Conservation (phyloP, 352 stramenopile genomes). For the Pythium dissotocum region DNA sequence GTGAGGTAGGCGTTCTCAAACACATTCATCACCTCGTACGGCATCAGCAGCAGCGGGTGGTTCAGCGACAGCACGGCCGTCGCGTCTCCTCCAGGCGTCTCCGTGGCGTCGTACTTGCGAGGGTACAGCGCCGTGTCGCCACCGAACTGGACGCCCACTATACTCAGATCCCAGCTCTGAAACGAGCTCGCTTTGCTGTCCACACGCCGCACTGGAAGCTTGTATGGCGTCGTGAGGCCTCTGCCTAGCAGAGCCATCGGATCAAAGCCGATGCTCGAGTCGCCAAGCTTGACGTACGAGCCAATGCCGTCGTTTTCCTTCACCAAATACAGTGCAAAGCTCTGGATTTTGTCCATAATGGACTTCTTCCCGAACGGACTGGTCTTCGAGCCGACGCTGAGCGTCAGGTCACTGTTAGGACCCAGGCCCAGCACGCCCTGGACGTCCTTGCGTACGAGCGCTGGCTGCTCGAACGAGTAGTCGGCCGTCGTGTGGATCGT, state of each 20-base stretch:
- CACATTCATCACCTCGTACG: background rate
- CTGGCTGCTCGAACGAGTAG: constrained; percentile 1
- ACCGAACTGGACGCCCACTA: constrained; percentile 11
- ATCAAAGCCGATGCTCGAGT: background rate
- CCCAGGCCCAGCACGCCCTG: constrained; percentile 11
- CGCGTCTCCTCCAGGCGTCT: background rate
- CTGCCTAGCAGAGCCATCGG: background rate
- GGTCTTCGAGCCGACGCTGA: background rate
- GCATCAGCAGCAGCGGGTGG: constrained; percentile 7
- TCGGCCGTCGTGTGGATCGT: background rate
- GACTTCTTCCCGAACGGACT: background rate
- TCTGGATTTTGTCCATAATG: background rate
- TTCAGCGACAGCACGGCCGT: constrained; percentile 11
- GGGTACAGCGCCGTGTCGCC: constrained; percentile 11
- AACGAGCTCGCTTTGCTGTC: background rate
- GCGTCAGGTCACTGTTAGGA: background rate
- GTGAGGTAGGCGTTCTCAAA: constrained; percentile 3
- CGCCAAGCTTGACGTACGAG: constrained; percentile 5
- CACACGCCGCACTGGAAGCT: constrained; percentile 4
- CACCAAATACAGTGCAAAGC: constrained; percentile 5
- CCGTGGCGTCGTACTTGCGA: background rate
- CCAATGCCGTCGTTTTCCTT: background rate
- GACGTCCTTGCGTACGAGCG: background rate
- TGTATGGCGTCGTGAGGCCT: background rate
- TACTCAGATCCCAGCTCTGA: constrained; percentile 10